Evolutionary conservation across 106 monocot species (phyloP), one percentile per base, ranked within the genome.

Genomic region (Dioscorea zingiberensis): DNA sequence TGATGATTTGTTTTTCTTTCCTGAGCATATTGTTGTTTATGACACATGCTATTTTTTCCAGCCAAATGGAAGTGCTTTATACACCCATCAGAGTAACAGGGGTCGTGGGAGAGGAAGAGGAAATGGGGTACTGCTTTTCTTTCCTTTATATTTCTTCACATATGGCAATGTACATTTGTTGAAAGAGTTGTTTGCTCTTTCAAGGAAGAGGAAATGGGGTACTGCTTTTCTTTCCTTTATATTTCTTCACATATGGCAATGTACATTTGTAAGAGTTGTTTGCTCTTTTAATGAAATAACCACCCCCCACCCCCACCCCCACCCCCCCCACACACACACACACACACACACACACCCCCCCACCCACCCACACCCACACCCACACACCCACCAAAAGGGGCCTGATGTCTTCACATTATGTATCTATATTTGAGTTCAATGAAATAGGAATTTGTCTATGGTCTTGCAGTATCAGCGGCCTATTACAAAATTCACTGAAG

Each of bases 31-130:
- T 38, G 38, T 38, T 38, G 38, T 10, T 38, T 6, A 38, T 38
- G 38, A 38, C 4, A 38, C 38, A 38, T 38, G 38, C 38, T 38
- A 1, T 38, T 60, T 22, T 76, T 75, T 74, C 47, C 66, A 79
- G 86, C 32, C 32, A 22, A 74, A 65, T 71, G 79, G 61, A 73
- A 67, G 69, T 77, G 24, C 68, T 14, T 57, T 68, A 14, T 61
- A 80, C 63, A 53, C 7, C 19, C 69, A 85, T 58, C 71, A 80
- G 44, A 66, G 58, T 25, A 67, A 68, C n/a, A 74, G 85, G 61
- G 80, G 83, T 11, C 77, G 83, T 49, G 90, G 86, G 59, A 80
- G 86, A 86, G 90, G 83, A 75, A 76, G 83, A 65, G 80, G 84
- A 27, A 74, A 63, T 44, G 69, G 60, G 70, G 81, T 82, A 79